These are phyloP conservation scores for button mushroom (Agaricus bisporus) DNA, from an alignment of 768 basidiomycete species.

Conservation along the genomic window DNA sequence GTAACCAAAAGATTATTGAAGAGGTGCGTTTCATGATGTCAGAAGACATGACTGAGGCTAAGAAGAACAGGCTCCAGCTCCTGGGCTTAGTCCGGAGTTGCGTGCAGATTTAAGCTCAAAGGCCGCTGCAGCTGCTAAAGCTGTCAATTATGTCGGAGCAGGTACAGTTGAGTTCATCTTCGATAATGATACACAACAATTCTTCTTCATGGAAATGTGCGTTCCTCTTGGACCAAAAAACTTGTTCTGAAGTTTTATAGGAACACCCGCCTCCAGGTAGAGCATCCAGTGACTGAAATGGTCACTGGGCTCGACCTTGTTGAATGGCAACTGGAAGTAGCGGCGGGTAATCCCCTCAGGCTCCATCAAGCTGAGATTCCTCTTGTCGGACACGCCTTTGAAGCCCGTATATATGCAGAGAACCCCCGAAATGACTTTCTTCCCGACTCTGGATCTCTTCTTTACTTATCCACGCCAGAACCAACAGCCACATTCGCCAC, in stretches of 20 bases:
- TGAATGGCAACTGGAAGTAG: slow-evolving; percentile 93
- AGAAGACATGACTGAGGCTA: neutral
- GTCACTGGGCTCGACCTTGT: slow-evolving; percentile 91
- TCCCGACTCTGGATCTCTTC: slow-evolving; percentile 80
- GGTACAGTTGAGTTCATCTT: slow-evolving; percentile 98
- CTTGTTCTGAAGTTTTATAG: slow-evolving; percentile 27
- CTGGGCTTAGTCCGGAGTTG: slow-evolving; percentile 74
- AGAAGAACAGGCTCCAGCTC: slow-evolving; percentile 74
- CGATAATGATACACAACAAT: slow-evolving; percentile 80
- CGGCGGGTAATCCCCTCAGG: slow-evolving; percentile 82
- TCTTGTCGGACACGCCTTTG: slow-evolving; percentile 88
- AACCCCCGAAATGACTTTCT: slow-evolving; percentile 91
- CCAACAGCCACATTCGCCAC: slow-evolving; percentile 69
- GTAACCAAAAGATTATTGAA: slow-evolving; percentile 95
- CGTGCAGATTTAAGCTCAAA: slow-evolving; percentile 78
- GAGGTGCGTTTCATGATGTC: slow-evolving; percentile 40
- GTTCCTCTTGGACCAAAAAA: neutral
- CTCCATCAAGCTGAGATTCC: slow-evolving; percentile 73
- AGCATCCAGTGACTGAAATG: slow-evolving; percentile 94
- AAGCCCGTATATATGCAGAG: slow-evolving; percentile 94
- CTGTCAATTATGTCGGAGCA: slow-evolving; percentile 87
- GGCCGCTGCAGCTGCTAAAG: slow-evolving; percentile 88
- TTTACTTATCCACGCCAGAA: slow-evolving; percentile 75
- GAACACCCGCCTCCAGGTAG: slow-evolving; percentile 84
- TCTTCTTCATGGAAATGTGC: slow-evolving; percentile 96